Conservation (phyloP, 2,329 filamentous ascomycete species). For the Stylonectria norvegica region DNA sequence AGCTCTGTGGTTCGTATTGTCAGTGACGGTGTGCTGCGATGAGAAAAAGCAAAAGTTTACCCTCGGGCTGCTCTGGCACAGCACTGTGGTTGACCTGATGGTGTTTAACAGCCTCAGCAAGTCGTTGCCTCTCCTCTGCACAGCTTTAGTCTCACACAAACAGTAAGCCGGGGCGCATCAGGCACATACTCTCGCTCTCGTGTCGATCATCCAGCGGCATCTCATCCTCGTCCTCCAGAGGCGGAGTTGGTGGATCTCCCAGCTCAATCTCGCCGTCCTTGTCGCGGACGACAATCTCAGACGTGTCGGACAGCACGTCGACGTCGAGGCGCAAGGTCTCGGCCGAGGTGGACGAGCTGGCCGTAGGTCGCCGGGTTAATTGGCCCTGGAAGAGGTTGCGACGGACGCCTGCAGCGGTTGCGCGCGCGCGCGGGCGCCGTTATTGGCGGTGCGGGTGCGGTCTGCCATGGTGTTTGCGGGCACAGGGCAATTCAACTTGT, state of each 20-base stretch:
- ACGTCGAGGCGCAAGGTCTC: slow-evolving; percentile 50
- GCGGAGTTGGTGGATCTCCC: slow-evolving; percentile 52
- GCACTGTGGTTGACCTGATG: slow-evolving; percentile 55
- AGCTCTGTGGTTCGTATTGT: slow-evolving; percentile 54
- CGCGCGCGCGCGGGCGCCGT: slow-evolving; percentile 13
- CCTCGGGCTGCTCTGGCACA: slow-evolving; percentile 61
- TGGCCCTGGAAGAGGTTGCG: slow-evolving; percentile 59
- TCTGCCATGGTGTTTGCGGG: slow-evolving; percentile 21
- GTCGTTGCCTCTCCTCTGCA: slow-evolving; percentile 55
- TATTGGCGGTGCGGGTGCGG: slow-evolving; percentile 20
- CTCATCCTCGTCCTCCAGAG: slow-evolving; percentile 53
- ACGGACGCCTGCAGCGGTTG: slow-evolving; percentile 23
- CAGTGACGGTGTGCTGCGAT: slow-evolving; percentile 9
- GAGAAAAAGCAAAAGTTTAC: slow-evolving; percentile 38
- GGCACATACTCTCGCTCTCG: slow-evolving; percentile 52
- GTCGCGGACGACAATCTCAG: slow-evolving; percentile 61
- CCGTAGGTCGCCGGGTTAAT: slow-evolving; percentile 55
- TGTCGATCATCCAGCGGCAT: slow-evolving; percentile 54
- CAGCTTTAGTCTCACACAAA: background rate
- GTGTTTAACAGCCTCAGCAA: slow-evolving; percentile 60
- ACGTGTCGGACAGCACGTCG: slow-evolving; percentile 43
- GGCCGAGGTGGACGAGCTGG: slow-evolving; percentile 34
- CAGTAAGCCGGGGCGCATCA: background rate
- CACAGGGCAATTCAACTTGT: no score
- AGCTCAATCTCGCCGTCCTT: slow-evolving; percentile 61